A percentile compares a stretch with the other conserved stretches of the same genome.
These are phyloP conservation scores for Malassezia dermatis DNA, from an alignment of 1,284 basidiomycete species.

Conservation along the genomic window DNA sequence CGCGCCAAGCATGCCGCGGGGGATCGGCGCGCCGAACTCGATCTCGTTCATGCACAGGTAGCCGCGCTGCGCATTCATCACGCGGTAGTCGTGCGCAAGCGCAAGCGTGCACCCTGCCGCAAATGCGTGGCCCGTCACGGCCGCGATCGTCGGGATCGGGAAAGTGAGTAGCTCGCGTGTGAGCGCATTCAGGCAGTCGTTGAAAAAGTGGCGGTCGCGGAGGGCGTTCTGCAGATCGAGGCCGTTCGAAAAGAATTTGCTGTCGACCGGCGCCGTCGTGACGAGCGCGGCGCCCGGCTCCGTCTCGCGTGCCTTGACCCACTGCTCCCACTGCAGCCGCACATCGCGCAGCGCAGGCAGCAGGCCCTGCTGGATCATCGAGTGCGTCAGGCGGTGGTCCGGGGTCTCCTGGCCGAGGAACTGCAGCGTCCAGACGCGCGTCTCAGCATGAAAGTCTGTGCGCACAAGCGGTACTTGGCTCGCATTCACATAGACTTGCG, in stretches of 20 bases:
- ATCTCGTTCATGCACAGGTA: slow-evolving; percentile 69
- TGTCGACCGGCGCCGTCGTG: slow-evolving; percentile 26
- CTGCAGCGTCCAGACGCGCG: slow-evolving; percentile 29
- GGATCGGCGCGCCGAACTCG: slow-evolving; percentile 36
- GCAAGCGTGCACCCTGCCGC: slow-evolving; percentile 74
- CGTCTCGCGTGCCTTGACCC: slow-evolving; percentile 20
- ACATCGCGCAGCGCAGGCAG: slow-evolving; percentile 66
- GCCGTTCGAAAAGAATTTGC: slow-evolving; percentile 51
- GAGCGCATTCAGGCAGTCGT: slow-evolving; percentile 51
- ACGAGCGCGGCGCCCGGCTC: slow-evolving; percentile 35
- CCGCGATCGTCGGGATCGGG: slow-evolving; percentile 60
- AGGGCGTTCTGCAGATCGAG: slow-evolving; percentile 61
- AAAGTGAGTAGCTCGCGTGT: slow-evolving; percentile 50
- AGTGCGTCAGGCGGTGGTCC: slow-evolving; percentile 62
- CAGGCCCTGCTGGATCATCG: slow-evolving; percentile 55
- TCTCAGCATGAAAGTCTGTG: slow-evolving; percentile 21
- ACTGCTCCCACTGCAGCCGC: slow-evolving; percentile 64
- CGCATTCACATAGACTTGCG: background rate
- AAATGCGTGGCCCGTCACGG: slow-evolving; percentile 83
- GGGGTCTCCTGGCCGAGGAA: slow-evolving; percentile 41
- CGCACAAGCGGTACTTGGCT: slow-evolving; percentile 12
- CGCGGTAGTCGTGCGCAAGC: slow-evolving; percentile 73
- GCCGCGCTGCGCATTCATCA: slow-evolving; percentile 72
- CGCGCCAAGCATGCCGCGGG: slow-evolving; percentile 52
- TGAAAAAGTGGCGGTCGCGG: slow-evolving; percentile 60